Base-by-base conservation (phyloP, 495 filamentous ascomycete genomes). In the Penicillium samsonianum region DNA sequence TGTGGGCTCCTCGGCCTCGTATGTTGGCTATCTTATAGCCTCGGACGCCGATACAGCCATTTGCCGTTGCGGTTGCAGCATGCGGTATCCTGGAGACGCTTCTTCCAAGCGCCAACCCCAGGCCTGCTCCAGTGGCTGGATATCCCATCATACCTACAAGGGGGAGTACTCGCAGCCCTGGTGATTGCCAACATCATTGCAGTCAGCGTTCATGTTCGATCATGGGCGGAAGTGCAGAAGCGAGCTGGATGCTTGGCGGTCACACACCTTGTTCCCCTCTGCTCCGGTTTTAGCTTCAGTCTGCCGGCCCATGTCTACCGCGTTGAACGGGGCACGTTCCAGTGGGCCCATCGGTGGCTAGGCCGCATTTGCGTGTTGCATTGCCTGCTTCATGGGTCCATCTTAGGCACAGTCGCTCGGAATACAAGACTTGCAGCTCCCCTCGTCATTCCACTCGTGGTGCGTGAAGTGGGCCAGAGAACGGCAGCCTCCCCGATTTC, bases 171-270 rank as follows among this genome's bases (percentile, higher is more conserved):
- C 12, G 43, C 31, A 5, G 43, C 53, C 11, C 20, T 46, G 14
- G 19, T 55, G 43, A 47, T 48, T 40, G 19, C 53, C 14, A 55
- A 55, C 22, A 28, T 47, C 14, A 40, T 55, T 47, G 30, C 43
- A 25, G 2, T 48, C 31, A 48, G 31, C 43, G 4, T 55, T 40
- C 43, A 38, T 47, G 14, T 19, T 30, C 43, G 20, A 19, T 8
- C 26, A 12, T 55, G 28, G 42, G 53, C 53, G 43, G 53, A 48
- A 19, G 43, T 55, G 53, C 53, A 55, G 28, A 55, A 46, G 41
- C 40, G 52, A 37, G 40, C 52, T 7, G 52, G 33, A 31, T 40
- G 25, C 4, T 40, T 55, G 42, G 53, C 30, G 35, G 53, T 55
- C 38, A 55, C 31, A 19, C 30, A 47, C 45, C 42, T 47, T 55